These are phyloP conservation scores for Malus hybrid DNA, from an alignment of 331 rosid species.

Conservation along the genomic window DNA sequence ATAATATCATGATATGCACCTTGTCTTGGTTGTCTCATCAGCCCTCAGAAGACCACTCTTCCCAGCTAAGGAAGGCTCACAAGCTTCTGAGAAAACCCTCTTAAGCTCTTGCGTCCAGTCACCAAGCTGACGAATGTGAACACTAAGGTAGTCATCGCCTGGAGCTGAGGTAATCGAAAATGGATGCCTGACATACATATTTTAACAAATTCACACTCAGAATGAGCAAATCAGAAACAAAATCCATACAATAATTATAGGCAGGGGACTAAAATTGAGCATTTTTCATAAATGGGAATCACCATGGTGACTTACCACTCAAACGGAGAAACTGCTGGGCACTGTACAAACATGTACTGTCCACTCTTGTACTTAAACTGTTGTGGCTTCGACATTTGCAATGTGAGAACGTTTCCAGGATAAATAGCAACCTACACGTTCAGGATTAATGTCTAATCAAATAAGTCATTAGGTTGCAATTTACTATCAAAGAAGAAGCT, in stretches of 20 bases:
- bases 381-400: slow-evolving; percentile 98
- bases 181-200: slow-evolving; percentile 71
- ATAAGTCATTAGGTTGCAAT: neutral
- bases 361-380: slow-evolving; percentile 94
- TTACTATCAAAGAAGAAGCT: neutral
- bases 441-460: neutral
- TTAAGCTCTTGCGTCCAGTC: slow-evolving; percentile 99
- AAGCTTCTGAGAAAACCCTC: slow-evolving; percentile 84
- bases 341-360: slow-evolving; percentile 98
- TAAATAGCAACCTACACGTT: slow-evolving; percentile 78
- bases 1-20: slow-evolving; percentile 25
- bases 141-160: slow-evolving; percentile 92
- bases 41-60: slow-evolving; percentile 97
- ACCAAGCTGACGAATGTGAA: slow-evolving; percentile 97
- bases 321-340: slow-evolving; percentile 93
- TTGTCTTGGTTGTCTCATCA: slow-evolving; percentile 88
- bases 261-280: neutral
- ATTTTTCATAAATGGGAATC: neutral
- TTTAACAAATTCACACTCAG: neutral
- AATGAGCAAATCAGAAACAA: neutral
- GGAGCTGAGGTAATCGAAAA: slow-evolving; percentile 99
- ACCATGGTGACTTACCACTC: slow-evolving; percentile 62
- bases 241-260: neutral
- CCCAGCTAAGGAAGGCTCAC: slow-evolving; percentile 86
- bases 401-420: slow-evolving; percentile 92